phyloP scores from a whole-genome alignment of 148 eudicot species.

The Diospyros lotus region DNA sequence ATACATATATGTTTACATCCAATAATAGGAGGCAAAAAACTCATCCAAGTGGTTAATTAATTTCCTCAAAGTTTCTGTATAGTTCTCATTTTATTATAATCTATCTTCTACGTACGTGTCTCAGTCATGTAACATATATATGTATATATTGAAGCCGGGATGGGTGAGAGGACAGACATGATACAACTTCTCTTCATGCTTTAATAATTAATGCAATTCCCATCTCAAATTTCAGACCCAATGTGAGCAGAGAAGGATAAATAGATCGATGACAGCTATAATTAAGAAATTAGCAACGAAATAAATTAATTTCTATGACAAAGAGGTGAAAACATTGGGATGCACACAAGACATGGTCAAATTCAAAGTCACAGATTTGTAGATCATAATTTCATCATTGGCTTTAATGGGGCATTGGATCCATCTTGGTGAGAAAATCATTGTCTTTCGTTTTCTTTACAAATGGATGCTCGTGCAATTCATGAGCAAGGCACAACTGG shows the following conservation, averaged over 20 bases:
- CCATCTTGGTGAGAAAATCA: not conserved
- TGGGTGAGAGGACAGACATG: too few species aligned
- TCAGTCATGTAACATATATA: too few species aligned
- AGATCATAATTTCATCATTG: not conserved
- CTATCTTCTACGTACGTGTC: too few species aligned
- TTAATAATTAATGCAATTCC: slow-evolving; percentile 2
- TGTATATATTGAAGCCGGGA: too few species aligned
- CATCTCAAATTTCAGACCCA: not conserved
- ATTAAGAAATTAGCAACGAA: too few species aligned
- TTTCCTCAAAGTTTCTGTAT: too few species aligned
- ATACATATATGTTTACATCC: too few species aligned
- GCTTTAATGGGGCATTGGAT: slow-evolving; percentile 7
- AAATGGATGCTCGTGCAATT: not conserved
- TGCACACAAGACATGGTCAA: not conserved
- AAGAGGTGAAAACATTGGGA: slow-evolving; percentile 5
- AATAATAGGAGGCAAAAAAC: too few species aligned
- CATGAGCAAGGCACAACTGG: not conserved
- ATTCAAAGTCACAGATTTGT: not conserved
- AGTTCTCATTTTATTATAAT: too few species aligned
- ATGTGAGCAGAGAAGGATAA: slow-evolving; percentile 1
- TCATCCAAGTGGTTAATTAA: too few species aligned
- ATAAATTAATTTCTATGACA: not conserved
- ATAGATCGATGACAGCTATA: not conserved
- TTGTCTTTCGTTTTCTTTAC: not conserved
- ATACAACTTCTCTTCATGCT: slow-evolving; percentile 2